Conservation (phyloP, 805 yeast species). For the Candida sonorensis region DNA sequence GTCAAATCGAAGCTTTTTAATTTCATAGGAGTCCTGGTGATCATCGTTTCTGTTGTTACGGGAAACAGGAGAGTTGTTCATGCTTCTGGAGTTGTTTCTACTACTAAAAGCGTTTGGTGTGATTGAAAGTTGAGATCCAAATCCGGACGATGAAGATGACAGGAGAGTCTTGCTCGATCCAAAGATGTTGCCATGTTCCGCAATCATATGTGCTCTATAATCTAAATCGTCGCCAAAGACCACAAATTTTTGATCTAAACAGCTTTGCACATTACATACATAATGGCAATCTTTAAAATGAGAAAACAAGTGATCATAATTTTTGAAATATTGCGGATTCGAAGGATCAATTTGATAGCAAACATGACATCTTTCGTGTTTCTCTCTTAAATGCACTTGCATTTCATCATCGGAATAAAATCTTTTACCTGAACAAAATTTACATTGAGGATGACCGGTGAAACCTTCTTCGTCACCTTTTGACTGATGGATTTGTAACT, state of each 20-base stretch:
- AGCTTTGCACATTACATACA: slow-evolving; percentile 66
- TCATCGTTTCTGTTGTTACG: no score
- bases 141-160: slow-evolving; percentile 23
- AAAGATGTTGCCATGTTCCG: slow-evolving; percentile 64
- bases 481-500: slow-evolving; percentile 61
- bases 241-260: slow-evolving; percentile 86
- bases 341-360: slow-evolving; percentile 66
- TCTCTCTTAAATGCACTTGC: slow-evolving; percentile 70
- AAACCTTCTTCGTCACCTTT: slow-evolving; percentile 76
- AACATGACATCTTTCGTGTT: slow-evolving; percentile 83
- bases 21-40: slow-evolving; percentile 33
- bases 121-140: slow-evolving; percentile 48
- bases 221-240: slow-evolving; percentile 86
- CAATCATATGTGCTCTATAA: slow-evolving; percentile 78
- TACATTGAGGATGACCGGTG: slow-evolving; percentile 84
- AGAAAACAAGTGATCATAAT: slow-evolving; percentile 64
- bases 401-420: slow-evolving; percentile 89
- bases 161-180: slow-evolving; percentile 36
- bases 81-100: slow-evolving; percentile 7
- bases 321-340: slow-evolving; percentile 66
- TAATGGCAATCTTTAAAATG: slow-evolving; percentile 75
- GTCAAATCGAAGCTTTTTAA: slow-evolving; percentile 58
- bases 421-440: slow-evolving; percentile 64
- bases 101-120: no score
- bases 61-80: no score